Percentiles rank a stretch among this genome's conserved stretches.
Conservation (phyloP, 1,284 basidiomycete species). For the Tilletia indica region DNA sequence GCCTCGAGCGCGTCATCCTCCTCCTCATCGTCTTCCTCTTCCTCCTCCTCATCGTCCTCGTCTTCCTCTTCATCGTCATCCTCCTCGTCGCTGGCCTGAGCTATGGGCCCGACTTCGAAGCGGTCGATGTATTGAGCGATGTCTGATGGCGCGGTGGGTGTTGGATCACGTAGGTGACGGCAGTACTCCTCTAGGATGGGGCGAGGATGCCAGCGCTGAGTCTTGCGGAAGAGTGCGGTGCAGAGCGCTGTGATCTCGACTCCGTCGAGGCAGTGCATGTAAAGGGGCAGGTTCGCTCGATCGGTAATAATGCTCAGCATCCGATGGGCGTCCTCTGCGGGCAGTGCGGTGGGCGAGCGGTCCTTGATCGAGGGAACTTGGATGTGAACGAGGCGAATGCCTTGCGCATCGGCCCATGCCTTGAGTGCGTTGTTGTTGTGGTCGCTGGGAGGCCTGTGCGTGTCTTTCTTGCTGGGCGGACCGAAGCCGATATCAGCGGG, state of each 20-base stretch:
- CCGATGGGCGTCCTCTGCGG: constrained; percentile 42
- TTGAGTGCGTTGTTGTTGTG: constrained; percentile 18
- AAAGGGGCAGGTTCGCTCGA: constrained; percentile 45
- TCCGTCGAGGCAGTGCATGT: constrained; percentile 53
- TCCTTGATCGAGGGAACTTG: constrained; percentile 53
- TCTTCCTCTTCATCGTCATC: constrained; percentile 27
- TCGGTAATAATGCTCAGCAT: constrained; percentile 44
- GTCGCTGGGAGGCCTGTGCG: neutral
- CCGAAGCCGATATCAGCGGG: constrained; percentile 28
- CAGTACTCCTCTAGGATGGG: constrained; percentile 43
- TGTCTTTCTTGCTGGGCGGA: constrained; percentile 13
- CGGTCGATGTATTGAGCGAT: constrained; percentile 6
- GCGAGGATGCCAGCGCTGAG: constrained; percentile 46
- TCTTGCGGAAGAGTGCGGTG: constrained; percentile 47
- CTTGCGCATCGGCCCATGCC: constrained; percentile 31
- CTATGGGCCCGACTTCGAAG: neutral
- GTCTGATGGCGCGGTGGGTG: constrained; percentile 35
- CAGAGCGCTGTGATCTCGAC: constrained; percentile 47
- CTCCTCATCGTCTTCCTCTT: constrained; percentile 28
- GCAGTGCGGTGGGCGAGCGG: constrained; percentile 43
- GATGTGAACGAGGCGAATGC: constrained; percentile 42
- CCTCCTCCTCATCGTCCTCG: constrained; percentile 29
- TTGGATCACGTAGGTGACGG: constrained; percentile 37
- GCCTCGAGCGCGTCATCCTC: constrained; percentile 29
- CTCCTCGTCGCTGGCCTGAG: constrained; percentile 20